A percentile compares a stretch with the other conserved stretches of the same genome.
Conservation (phyloP, 345 rosid genomes). For the Camelina sativa region DNA sequence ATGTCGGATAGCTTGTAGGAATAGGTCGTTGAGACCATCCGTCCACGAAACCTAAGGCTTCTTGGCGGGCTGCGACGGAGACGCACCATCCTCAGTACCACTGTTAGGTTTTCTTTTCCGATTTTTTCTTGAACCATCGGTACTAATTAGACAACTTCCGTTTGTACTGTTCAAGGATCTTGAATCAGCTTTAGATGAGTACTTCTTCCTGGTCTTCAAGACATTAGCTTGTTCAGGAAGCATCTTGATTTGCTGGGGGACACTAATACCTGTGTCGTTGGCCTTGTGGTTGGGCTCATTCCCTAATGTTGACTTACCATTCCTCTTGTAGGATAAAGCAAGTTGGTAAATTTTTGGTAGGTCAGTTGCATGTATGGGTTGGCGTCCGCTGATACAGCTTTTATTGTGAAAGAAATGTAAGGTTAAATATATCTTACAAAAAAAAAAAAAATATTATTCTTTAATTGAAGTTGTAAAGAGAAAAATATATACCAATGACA, state of each 20-base stretch:
- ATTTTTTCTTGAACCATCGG: conserved; percentile 28
- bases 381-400: conserved; percentile 77
- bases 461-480: not conserved
- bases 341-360: conserved; percentile 62
- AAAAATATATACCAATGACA: conserved; percentile 54
- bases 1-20: conserved; percentile 62
- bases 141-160: conserved; percentile 1
- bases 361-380: conserved; percentile 56
- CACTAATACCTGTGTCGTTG: not conserved
- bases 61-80: conserved; percentile 38
- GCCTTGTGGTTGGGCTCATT: conserved; percentile 22
- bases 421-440: not conserved
- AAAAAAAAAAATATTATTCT: not conserved
- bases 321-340: conserved; percentile 47
- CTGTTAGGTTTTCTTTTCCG: conserved; percentile 15
- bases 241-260: conserved; percentile 24
- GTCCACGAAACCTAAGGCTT: conserved; percentile 70
- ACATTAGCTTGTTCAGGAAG: conserved; percentile 22
- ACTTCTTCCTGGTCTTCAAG: conserved; percentile 18
- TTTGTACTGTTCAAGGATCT: conserved; percentile 22
- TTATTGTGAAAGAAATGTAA: not conserved
- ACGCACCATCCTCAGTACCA: conserved; percentile 30
- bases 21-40: conserved; percentile 58
- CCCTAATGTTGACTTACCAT: conserved; percentile 40
- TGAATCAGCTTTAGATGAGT: conserved; percentile 17